Evolutionary conservation across 495 filamentous ascomycete genomes (phyloP).

Genomic region (Podospora bellae-mahoneyi): DNA sequence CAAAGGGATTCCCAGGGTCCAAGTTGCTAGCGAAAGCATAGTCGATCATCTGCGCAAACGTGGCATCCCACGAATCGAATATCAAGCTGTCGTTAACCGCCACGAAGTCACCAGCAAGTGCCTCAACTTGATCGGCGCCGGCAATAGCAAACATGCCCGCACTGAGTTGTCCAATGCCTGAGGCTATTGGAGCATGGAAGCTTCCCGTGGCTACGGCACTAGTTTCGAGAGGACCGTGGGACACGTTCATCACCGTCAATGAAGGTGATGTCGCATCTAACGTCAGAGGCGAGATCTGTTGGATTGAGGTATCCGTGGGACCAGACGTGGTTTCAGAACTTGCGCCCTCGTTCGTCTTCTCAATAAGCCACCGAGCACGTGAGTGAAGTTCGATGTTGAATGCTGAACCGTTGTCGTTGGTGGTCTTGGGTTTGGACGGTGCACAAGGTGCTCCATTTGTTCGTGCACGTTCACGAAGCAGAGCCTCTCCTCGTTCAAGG

Average conservation of each 20-base stretch:
- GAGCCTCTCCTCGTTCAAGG: conserved; percentile 14
- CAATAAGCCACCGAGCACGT: neutral
- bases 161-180: too few relatives aligned
- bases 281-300: neutral
- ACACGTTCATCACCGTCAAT: too few relatives aligned
- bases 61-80: conserved; percentile 21
- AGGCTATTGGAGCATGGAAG: too few relatives aligned
- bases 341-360: neutral
- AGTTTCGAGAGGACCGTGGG: too few relatives aligned
- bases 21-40: conserved; percentile 19
- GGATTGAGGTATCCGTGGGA: neutral
- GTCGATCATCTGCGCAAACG: conserved; percentile 22
- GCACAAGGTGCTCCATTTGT: neutral
- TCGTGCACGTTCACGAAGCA: neutral
- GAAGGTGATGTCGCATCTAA: too few relatives aligned
- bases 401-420: neutral
- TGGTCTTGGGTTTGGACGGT: neutral
- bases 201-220: too few relatives aligned
- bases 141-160: neutral
- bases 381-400: neutral
- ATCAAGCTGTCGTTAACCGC: conserved; percentile 14
- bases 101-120: conserved; percentile 7
- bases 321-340: too few relatives aligned
- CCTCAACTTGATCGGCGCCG: neutral
- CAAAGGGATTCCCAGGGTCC: conserved; percentile 23